Evolutionary conservation across 1,139 yeast species (phyloP), one percentile per base, ranked within the genome.

Genomic region (Scheffersomyces segobiensis): DNA sequence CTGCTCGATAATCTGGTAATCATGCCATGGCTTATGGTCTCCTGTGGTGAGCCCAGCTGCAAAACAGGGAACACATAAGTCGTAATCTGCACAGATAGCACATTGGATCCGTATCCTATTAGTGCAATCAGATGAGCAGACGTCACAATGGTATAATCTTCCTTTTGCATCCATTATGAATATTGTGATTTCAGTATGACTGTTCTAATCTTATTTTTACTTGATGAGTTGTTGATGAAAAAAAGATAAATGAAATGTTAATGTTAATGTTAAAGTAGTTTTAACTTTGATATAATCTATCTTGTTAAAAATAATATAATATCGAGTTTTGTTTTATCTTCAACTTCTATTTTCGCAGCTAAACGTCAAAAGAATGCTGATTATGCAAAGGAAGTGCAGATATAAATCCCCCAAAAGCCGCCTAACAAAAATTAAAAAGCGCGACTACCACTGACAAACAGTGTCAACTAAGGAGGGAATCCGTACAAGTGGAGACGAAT

Each of bases 11-110:
- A 95, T 91, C 68, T 87, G 84, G 73, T 95, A 95, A 71, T 91
- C 96, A 71, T 95, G 99, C 85, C 88, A 91, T 32, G 99, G 98
- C 73, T 92, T 87, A 75, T 95, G 99, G 63, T 86, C 88, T 1
- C 93, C 96, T 3, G 96, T 85, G 42, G 86, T 78, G 21, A 85
- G 79, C 14, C 99, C 99, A 61, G 87, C 85, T 3, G 97, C 88
- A 76, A 95, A 95, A 71, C 99, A 95, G 5, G 97, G 97, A 8
- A 96, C 98, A 78, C 99, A 95, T 39, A 95, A 78, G 71, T 95
- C 99, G 69, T 95, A 96, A 71, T 95, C 98, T 3, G 87, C 82
- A 74, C 99, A 95, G 52, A 87, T 88, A 0, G 98, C 98, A 77
- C 99, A 95, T 59, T 91, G 83, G 55, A 95, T 87, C 61, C 98